Conservation (phyloP, 129 eudicot species). For the Centrapalus pauciflorus region DNA sequence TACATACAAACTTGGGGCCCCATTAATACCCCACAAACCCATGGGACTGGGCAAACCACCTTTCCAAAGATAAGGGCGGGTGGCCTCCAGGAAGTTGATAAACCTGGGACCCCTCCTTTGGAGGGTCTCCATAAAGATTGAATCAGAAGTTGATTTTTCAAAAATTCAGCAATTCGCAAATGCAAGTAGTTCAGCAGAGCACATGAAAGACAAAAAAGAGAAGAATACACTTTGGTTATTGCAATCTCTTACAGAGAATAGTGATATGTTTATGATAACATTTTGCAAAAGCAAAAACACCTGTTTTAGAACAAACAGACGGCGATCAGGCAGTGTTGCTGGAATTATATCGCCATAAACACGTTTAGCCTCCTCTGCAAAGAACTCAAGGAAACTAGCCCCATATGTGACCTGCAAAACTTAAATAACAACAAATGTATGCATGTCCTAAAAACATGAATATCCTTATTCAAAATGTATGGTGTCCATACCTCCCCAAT, state of each 20-base stretch:
- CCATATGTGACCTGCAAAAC: constrained; percentile 65
- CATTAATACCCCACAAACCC: too few species aligned
- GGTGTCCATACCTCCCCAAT: constrained; percentile 62
- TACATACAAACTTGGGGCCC: too few species aligned
- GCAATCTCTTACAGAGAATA: not conserved
- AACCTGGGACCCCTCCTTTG: too few species aligned
- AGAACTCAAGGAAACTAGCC: constrained; percentile 82
- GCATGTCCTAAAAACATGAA: not conserved
- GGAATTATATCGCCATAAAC: constrained; percentile 90
- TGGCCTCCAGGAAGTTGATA: too few species aligned
- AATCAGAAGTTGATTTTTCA: not conserved
- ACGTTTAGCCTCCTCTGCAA: constrained; percentile 92
- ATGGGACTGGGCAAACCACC: too few species aligned
- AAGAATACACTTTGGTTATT: not conserved
- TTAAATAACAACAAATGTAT: not conserved
- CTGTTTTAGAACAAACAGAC: constrained; percentile 86
- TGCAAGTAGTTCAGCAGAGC: not conserved
- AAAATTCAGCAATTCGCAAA: not conserved
- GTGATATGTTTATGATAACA: not conserved
- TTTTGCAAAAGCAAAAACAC: constrained; percentile 23
- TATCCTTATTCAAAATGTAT: not conserved
- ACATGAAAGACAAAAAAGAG: not conserved
- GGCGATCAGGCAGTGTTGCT: constrained; percentile 67
- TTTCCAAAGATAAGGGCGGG: too few species aligned
- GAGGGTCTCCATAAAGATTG: too few species aligned